Evolutionary conservation across 2,329 filamentous ascomycete genomes (phyloP).

Genomic region (Colletotrichum spinosum): DNA sequence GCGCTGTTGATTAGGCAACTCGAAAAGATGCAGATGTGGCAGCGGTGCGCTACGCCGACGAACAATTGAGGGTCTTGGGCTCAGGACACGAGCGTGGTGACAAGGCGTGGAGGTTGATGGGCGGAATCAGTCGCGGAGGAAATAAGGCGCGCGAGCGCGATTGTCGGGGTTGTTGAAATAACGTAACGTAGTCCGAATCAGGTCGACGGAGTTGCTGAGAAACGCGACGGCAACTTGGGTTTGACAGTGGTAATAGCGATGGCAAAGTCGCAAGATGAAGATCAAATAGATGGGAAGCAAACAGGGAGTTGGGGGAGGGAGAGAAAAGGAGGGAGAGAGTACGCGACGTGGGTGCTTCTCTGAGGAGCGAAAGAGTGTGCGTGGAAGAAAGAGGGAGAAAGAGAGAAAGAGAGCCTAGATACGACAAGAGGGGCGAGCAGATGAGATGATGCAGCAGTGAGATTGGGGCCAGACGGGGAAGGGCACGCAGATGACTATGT

Average conservation of each 20-base stretch:
- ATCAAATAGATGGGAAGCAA: no score
- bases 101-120: no score
- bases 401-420: conserved; percentile 7
- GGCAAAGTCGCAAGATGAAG: neutral
- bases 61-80: no score
- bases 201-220: no score
- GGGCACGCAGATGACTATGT: neutral
- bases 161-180: no score
- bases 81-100: no score
- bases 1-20: no score
- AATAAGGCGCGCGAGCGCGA: no score
- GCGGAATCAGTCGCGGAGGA: no score
- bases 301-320: no score
- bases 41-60: conserved; percentile 35
- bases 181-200: no score
- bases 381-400: neutral
- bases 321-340: neutral
- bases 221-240: neutral
- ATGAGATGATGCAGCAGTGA: conserved; percentile 17
- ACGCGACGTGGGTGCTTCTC: neutral
- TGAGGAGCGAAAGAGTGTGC: neutral
- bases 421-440: conserved; percentile 19
- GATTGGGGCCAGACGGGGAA: conserved; percentile 4
- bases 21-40: conserved; percentile 5
- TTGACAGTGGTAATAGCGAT: neutral